Conservation (phyloP, 257 asterid genomes). For the Lycium ferocissimum region DNA sequence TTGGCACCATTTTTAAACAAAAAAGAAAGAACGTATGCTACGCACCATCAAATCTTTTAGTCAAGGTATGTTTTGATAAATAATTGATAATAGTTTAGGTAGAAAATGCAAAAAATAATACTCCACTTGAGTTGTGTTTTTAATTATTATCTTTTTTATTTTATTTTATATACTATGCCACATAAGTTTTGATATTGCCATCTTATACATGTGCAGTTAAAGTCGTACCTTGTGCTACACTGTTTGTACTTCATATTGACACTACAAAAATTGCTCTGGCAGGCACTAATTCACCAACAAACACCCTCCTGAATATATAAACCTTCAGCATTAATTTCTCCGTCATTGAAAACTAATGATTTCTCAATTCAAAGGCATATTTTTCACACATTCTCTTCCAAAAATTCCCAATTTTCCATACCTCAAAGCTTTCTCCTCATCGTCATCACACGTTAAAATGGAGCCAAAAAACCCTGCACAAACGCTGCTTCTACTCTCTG, state of each 20-base stretch:
- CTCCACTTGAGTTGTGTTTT: too few species aligned
- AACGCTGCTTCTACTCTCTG: slow-evolving; percentile 56
- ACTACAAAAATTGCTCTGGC: neutral
- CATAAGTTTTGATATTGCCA: too few species aligned
- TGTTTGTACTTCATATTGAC: neutral
- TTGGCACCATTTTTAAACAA: too few species aligned
- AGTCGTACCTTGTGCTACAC: neutral
- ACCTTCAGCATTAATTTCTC: neutral
- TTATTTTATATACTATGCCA: too few species aligned
- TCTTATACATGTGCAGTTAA: too few species aligned
- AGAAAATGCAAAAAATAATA: too few species aligned
- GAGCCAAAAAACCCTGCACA: slow-evolving; percentile 49
- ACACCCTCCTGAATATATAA: neutral
- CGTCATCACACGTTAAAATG: slow-evolving; percentile 45
- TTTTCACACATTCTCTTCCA: neutral
- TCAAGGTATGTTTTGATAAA: too few species aligned
- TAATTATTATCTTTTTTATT: too few species aligned
- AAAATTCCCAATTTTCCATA: neutral
- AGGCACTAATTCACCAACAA: neutral
- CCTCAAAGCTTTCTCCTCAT: neutral
- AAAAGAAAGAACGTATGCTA: too few species aligned
- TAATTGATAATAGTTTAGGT: too few species aligned
- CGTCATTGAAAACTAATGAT: neutral
- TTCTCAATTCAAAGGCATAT: slow-evolving; percentile 4
- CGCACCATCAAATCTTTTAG: too few species aligned